phyloP scores from a whole-genome alignment of 2,329 filamentous ascomycete species.

The Aureobasidium sp. region DNA sequence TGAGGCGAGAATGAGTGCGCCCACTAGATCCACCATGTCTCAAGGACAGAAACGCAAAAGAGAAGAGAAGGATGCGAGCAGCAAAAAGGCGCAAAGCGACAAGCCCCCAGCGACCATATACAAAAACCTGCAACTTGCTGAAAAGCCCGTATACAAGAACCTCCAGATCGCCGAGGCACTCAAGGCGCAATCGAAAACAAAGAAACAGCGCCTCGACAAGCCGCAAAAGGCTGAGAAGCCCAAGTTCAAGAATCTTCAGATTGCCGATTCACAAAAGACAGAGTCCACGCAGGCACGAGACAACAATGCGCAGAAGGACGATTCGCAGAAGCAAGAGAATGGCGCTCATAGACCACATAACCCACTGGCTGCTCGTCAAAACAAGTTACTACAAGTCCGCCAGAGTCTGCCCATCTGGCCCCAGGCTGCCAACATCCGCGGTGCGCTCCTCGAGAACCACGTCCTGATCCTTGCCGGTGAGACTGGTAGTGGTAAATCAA shows the following conservation, averaged over 20 bases:
- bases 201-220: not conserved
- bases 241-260: constrained; percentile 13
- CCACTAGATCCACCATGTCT: not conserved
- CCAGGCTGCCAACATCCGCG: constrained; percentile 62
- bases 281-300: not conserved
- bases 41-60: constrained; percentile 15
- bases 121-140: constrained; percentile 9
- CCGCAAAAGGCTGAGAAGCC: not conserved
- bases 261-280: constrained; percentile 1
- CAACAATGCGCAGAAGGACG: not conserved
- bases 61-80: constrained; percentile 4
- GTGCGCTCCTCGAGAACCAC: constrained; percentile 53
- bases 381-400: constrained; percentile 11
- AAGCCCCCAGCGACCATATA: not conserved
- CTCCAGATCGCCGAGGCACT: not conserved
- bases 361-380: not conserved
- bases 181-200: not conserved
- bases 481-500: constrained; percentile 94
- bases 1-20: not conserved
- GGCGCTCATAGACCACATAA: not conserved
- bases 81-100: not conserved
- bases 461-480: constrained; percentile 84
- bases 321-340: not conserved
- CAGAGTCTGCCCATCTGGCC: constrained; percentile 73
- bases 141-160: constrained; percentile 13